Evolutionary conservation across 2,329 filamentous ascomycete species (phyloP).

Genomic region (Capronia coronata): DNA sequence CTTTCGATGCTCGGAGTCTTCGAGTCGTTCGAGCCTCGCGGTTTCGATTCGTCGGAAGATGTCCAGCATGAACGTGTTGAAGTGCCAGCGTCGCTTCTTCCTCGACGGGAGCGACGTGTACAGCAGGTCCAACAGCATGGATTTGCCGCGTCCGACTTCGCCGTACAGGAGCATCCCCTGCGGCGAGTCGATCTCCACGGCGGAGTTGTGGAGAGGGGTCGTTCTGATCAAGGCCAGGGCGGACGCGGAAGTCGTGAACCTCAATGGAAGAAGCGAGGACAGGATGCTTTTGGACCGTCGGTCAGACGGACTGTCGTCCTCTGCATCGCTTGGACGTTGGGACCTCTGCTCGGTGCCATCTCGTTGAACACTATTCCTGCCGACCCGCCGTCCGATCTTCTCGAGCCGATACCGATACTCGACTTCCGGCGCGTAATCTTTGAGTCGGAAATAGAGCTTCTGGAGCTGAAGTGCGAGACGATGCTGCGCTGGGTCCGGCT

Average conservation of each 20-base stretch:
- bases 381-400: slow-evolving; percentile 48
- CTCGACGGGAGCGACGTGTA: slow-evolving; percentile 67
- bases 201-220: slow-evolving; percentile 64
- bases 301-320: neutral
- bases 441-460: slow-evolving; percentile 66
- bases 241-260: slow-evolving; percentile 30
- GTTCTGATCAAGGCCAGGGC: slow-evolving; percentile 59
- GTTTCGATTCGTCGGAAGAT: slow-evolving; percentile 65
- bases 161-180: slow-evolving; percentile 70
- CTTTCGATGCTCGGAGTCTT: neutral
- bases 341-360: slow-evolving; percentile 29
- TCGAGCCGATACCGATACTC: slow-evolving; percentile 63
- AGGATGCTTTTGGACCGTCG: neutral
- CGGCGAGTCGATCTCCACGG: slow-evolving; percentile 64
- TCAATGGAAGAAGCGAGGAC: slow-evolving; percentile 1
- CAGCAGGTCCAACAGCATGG: slow-evolving; percentile 78
- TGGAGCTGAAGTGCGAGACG: slow-evolving; percentile 68
- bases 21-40: slow-evolving; percentile 44
- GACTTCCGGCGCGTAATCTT: slow-evolving; percentile 67
- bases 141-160: slow-evolving; percentile 76
- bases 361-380: slow-evolving; percentile 32
- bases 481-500: slow-evolving; percentile 65
- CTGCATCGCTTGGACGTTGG: neutral
- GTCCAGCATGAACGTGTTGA: slow-evolving; percentile 80
- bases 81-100: slow-evolving; percentile 72